Conservation (phyloP, 2,329 filamentous ascomycete genomes). For the Shiraia bambusicola region DNA sequence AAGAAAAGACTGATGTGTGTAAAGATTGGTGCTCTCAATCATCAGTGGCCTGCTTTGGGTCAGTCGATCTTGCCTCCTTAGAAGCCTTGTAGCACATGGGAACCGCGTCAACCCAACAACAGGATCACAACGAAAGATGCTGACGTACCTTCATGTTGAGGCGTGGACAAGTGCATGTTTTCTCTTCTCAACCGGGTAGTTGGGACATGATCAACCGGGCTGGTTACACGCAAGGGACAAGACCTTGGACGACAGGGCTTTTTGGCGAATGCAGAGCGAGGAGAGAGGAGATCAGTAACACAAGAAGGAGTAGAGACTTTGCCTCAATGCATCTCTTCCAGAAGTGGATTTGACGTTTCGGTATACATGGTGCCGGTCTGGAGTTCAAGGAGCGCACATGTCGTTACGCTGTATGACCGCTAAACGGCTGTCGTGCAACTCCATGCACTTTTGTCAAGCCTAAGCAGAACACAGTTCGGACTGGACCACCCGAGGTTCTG, state of each 20-base stretch:
- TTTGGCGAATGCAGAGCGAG: conserved; percentile 10
- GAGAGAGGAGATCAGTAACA: conserved; percentile 6
- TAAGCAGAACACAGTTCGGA: conserved; percentile 3
- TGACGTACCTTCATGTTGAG: conserved; percentile 18
- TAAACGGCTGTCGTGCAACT: conserved; percentile 15
- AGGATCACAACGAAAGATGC: conserved; percentile 6
- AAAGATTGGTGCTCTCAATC: no score
- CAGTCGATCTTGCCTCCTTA: no score
- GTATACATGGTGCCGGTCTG: conserved; percentile 12
- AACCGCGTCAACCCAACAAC: neutral
- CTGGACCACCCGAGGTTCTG: conserved; percentile 5
- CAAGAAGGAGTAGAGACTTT: conserved; percentile 10
- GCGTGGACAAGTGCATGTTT: conserved; percentile 20
- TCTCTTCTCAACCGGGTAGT: conserved; percentile 21
- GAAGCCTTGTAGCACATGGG: no score
- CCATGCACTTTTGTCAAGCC: conserved; percentile 1
- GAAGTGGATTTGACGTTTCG: conserved; percentile 20
- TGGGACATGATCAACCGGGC: conserved; percentile 15
- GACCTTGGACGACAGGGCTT: conserved; percentile 3
- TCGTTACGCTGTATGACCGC: conserved; percentile 14
- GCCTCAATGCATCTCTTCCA: conserved; percentile 19
- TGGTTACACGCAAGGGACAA: conserved; percentile 22
- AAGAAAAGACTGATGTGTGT: no score
- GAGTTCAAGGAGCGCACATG: conserved; percentile 10
- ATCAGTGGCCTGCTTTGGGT: no score